These are phyloP conservation scores for Phytophthora colocasiae DNA, from an alignment of 352 stramenopile genomes.

Conservation along the genomic window DNA sequence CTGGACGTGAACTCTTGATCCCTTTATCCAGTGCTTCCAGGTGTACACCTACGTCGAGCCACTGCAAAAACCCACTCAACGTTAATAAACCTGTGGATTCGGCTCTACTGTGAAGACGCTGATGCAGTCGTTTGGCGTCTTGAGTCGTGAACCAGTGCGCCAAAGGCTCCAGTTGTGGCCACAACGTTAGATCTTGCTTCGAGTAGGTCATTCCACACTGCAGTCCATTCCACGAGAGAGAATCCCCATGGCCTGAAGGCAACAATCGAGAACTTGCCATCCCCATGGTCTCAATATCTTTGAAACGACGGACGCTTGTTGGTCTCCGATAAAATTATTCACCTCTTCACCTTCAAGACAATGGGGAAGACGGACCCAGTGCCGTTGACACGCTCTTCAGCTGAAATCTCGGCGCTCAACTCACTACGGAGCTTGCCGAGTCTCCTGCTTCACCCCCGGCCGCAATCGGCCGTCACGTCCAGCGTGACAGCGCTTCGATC, in stretches of 20 bases:
- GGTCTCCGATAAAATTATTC: slow-evolving; percentile 38
- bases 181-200: slow-evolving; percentile 57
- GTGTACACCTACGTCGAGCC: slow-evolving; percentile 38
- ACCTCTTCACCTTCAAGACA: background rate
- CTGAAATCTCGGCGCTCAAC: slow-evolving; percentile 37
- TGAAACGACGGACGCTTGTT: slow-evolving; percentile 32
- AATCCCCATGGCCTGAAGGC: slow-evolving; percentile 6
- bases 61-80: slow-evolving; percentile 56
- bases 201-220: slow-evolving; percentile 62
- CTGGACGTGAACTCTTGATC: slow-evolving; percentile 6
- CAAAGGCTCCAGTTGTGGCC: slow-evolving; percentile 66
- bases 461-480: slow-evolving; percentile 31
- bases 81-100: slow-evolving; percentile 43
- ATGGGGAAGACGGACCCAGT: slow-evolving; percentile 30
- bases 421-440: slow-evolving; percentile 27
- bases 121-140: slow-evolving; percentile 48
- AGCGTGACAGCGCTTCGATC: slow-evolving; percentile 34
- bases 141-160: slow-evolving; percentile 70
- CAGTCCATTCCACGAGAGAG: slow-evolving; percentile 30
- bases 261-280: slow-evolving; percentile 28
- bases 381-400: slow-evolving; percentile 33
- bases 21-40: slow-evolving; percentile 3
- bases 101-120: slow-evolving; percentile 36
- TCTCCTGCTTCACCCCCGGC: slow-evolving; percentile 27
- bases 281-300: slow-evolving; percentile 29